Base-by-base conservation (phyloP, 441 rosid species). In the Melastoma candidum region DNA sequence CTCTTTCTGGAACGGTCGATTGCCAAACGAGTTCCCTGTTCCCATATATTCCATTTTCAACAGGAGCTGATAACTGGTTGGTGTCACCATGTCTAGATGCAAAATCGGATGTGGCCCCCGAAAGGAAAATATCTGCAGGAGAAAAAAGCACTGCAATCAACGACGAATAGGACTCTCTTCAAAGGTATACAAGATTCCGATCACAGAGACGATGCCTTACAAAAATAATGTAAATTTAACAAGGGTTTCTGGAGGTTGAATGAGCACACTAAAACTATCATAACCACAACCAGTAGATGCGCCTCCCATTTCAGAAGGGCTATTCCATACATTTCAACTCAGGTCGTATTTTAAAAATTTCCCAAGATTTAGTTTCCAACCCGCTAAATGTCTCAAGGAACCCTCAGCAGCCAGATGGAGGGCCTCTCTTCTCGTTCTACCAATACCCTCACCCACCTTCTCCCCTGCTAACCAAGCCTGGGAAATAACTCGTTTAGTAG, bases 381-480 rank as follows among this genome's bases (percentile, higher is more conserved):
- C 66, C 48, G 99, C 95, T 62, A 90, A 79, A 50, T 74, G 67
- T 64, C 82, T 80, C 25, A 94, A 63, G 57, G 92, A 90, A 75
- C 51, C 73, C 68, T 83, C 95, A 49, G 99, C 90, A 24, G 97
- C 96, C 65, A 71, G 82, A 36, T 58, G 71, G 61, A 75, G 87
- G 41, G 97, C 95, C 78, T 90, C 94, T 73, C 87, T 77, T 76
- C 95, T 90, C 41, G 96, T 79, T 71, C 79, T 83, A 50, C 97
- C 96, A 63, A 72, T 68, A 56, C 90, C 96, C 68, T 85, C 81
- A 45, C 99, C 90, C 62, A 85, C 68, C 71, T 75, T 87, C 71
- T 82, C 71, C 67, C 95, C 97, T 11, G 78, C 82, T 73, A 94
- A 73, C 97, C 90, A 82, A 67, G 77, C 90, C 99, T 94, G 71